Percentiles rank a stretch among this genome's conserved stretches.
phyloP scores from a whole-genome alignment of 257 asterid genomes.

The Mentha longifolia region DNA sequence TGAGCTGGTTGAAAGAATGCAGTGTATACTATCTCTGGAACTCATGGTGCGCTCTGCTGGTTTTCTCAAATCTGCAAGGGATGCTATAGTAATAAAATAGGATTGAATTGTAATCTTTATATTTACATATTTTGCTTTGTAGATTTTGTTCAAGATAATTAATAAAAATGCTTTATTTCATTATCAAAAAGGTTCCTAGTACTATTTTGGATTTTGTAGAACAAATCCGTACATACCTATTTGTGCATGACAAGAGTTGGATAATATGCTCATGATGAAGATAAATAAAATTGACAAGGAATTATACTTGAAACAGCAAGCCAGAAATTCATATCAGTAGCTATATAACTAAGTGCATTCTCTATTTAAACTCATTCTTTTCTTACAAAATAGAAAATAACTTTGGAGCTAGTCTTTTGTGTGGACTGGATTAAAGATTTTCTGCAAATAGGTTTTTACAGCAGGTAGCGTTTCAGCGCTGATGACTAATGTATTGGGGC shows the following conservation, averaged over 20 bases:
- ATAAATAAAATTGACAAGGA: not conserved
- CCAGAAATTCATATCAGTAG: slow-evolving; percentile 7
- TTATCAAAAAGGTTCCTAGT: slow-evolving; percentile 4
- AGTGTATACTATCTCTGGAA: slow-evolving; percentile 23
- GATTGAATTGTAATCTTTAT: slow-evolving; percentile 26
- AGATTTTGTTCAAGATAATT: slow-evolving; percentile 21
- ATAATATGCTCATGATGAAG: not conserved
- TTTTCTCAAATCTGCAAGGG: slow-evolving; percentile 22
- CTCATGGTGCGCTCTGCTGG: slow-evolving; percentile 27
- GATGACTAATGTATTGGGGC: not conserved
- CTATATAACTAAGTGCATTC: slow-evolving; percentile 19
- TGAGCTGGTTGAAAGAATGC: slow-evolving; percentile 9
- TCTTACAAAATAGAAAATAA: not conserved
- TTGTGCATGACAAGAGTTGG: not conserved
- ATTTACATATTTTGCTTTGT: slow-evolving; percentile 1
- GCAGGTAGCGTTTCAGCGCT: slow-evolving; percentile 13
- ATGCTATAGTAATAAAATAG: slow-evolving; percentile 28
- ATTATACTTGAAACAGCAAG: not conserved
- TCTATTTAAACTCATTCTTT: slow-evolving; percentile 10
- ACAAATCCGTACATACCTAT: not conserved
- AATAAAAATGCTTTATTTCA: slow-evolving; percentile 31
- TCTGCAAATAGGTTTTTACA: not conserved
- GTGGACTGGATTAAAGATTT: not conserved
- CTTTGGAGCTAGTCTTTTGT: not conserved
- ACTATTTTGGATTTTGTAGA: not conserved